Evolutionary conservation across 1,284 basidiomycete genomes (phyloP).

Genomic region (Nidula niveotomentosa): DNA sequence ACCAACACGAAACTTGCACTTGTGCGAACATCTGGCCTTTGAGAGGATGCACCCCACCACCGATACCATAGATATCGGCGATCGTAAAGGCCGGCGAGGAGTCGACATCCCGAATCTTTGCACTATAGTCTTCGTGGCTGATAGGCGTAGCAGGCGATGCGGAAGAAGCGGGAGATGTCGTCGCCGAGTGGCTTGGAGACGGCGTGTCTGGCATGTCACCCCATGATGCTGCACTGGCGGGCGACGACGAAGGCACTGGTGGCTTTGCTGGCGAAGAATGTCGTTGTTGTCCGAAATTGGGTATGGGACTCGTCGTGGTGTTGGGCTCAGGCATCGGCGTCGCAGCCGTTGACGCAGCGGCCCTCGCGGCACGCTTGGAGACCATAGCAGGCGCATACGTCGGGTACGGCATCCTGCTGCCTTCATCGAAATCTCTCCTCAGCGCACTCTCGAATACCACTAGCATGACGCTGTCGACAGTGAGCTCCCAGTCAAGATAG

Average conservation of each 20-base stretch:
- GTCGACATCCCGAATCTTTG: conserved; percentile 43
- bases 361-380: conserved; percentile 47
- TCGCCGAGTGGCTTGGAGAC: conserved; percentile 41
- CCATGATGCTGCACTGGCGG: not conserved
- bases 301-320: conserved; percentile 46
- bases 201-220: conserved; percentile 41
- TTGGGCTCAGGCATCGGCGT: conserved; percentile 52
- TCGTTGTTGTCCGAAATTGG: conserved; percentile 46
- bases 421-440: conserved; percentile 54
- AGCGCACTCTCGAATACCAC: conserved; percentile 64
- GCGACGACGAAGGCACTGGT: conserved; percentile 24
- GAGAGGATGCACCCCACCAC: conserved; percentile 24
- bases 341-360: conserved; percentile 39
- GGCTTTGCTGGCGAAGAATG: conserved; percentile 37
- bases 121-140: conserved; percentile 42
- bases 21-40: conserved; percentile 48
- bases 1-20: conserved; percentile 48
- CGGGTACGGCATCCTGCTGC: conserved; percentile 49
- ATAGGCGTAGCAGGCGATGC: conserved; percentile 54
- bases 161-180: conserved; percentile 53
- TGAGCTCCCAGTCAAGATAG: conserved; percentile 91
- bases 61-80: conserved; percentile 24
- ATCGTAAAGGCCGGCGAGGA: conserved; percentile 32
- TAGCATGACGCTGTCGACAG: conserved; percentile 70
- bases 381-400: conserved; percentile 58